Evolutionary conservation across 202 grass and related monocot species (phyloP).

Genomic region (Setaria italica): DNA sequence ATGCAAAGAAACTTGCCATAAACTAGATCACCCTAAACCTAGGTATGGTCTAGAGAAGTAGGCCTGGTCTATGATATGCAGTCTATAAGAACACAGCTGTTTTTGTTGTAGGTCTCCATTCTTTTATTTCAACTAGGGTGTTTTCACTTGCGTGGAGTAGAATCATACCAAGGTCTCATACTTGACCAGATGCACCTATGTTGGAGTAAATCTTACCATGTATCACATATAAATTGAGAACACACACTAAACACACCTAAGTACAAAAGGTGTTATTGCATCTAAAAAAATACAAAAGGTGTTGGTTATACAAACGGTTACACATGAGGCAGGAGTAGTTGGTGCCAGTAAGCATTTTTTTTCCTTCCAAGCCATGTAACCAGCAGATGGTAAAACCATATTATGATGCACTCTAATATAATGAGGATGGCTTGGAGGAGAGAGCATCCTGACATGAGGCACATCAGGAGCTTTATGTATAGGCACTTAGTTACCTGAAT

Average conservation of each 20-base stretch:
- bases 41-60: neutral
- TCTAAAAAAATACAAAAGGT: neutral
- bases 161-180: neutral
- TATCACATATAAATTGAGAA: slow-evolving; percentile 19
- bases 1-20: neutral
- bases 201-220: neutral
- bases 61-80: neutral
- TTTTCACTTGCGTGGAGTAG: neutral
- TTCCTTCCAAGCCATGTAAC: neutral
- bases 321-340: neutral
- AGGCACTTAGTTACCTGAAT: slow-evolving; percentile 55
- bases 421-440: neutral
- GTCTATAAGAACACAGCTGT: too few species aligned
- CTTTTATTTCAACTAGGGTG: slow-evolving; percentile 7
- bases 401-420: neutral
- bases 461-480: neutral
- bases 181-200: slow-evolving; percentile 26
- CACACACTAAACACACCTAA: neutral
- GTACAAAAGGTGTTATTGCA: too few species aligned
- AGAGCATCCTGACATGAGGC: neutral
- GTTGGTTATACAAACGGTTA: neutral
- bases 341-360: slow-evolving; percentile 1
- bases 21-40: neutral
- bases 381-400: neutral
- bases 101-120: neutral